These are phyloP conservation scores for Cudoniella acicularis DNA, from an alignment of 495 filamentous ascomycete species.

Conservation along the genomic window DNA sequence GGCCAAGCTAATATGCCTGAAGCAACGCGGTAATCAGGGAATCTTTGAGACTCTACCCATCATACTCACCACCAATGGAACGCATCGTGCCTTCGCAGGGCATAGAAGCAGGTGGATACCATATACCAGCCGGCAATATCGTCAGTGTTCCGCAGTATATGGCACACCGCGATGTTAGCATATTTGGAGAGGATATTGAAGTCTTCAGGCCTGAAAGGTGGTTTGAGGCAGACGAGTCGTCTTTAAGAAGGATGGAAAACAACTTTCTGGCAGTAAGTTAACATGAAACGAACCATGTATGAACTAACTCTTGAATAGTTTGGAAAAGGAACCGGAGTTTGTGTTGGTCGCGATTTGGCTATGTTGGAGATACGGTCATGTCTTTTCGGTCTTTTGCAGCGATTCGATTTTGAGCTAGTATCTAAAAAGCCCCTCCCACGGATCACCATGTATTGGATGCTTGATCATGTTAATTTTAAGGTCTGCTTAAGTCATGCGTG, in stretches of 20 bases:
- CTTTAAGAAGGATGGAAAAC: conserved; percentile 7
- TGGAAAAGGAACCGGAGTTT: not conserved
- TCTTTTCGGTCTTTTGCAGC: not conserved
- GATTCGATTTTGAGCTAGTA: not conserved
- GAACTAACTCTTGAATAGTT: not conserved
- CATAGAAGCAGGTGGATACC: not conserved
- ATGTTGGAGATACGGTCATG: not conserved
- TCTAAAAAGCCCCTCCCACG: not conserved
- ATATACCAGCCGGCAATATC: not conserved
- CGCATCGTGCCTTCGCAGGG: conserved; percentile 9
- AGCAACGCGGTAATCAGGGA: conserved; percentile 13
- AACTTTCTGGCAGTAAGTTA: not conserved
- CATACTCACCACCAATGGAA: conserved; percentile 4
- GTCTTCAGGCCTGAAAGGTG: conserved; percentile 38
- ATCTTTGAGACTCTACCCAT: conserved; percentile 7
- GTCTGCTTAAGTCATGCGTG: not conserved
- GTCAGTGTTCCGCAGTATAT: not conserved
- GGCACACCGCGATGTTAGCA: not conserved
- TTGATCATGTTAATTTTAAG: not conserved
- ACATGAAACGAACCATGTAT: not conserved
- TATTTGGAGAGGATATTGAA: conserved; percentile 26
- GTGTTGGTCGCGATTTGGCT: not conserved
- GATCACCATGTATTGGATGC: not conserved
- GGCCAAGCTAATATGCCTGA: conserved; percentile 6
- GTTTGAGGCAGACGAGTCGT: conserved; percentile 12